Base-by-base conservation (phyloP, 2,329 filamentous ascomycete genomes). In the Pseudofabraea citricarpa region DNA sequence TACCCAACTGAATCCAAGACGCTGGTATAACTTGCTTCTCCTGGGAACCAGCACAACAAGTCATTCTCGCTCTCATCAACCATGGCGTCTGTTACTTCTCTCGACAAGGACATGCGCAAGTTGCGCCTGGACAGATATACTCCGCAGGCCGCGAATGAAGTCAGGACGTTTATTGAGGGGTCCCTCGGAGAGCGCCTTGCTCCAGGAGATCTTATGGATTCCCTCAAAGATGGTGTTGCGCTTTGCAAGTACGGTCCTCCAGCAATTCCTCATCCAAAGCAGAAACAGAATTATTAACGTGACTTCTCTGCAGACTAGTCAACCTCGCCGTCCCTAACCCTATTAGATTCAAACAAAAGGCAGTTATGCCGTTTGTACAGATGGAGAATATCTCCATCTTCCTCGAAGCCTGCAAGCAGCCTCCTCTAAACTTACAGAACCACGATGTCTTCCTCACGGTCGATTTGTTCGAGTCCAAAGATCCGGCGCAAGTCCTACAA, bases 321-420 rank as follows among this genome's bases (percentile, higher is more conserved):
- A 97, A 95, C 61, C 74, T 91, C 44, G 86, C 79, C 23, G 66
- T 85, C 27, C 86, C 87, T 20, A 79, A 83, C 13, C 87, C 87
- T 23, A 79, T 95, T 67, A 89, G 85, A 64, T 97, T 86, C 77
- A 97, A 97, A 69, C 75, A 52, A 7, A 58, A 85, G 61, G 95
- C 90, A 1, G 70, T 81, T 31, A 97, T 97, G 91, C 93, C 93
- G 0, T 98, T 98, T 63, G 91, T 97, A 31, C 93, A 98, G 67
- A 97, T 97, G 90, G 93, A 98, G 66, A 98, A 98, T 64, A 96
- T 98, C 60, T 94, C 90, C 4, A 88, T 95, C 61, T 98, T 96
- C 68, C 80, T 98, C 42, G 82, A 80, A 59, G 90, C 89, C 47
- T 95, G 90, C 71, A 87, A 95, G 66, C 72, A 79, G 40, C 80